These are phyloP conservation scores for Lentinula aciculospora DNA, from an alignment of 768 basidiomycete genomes.

Conservation along the genomic window DNA sequence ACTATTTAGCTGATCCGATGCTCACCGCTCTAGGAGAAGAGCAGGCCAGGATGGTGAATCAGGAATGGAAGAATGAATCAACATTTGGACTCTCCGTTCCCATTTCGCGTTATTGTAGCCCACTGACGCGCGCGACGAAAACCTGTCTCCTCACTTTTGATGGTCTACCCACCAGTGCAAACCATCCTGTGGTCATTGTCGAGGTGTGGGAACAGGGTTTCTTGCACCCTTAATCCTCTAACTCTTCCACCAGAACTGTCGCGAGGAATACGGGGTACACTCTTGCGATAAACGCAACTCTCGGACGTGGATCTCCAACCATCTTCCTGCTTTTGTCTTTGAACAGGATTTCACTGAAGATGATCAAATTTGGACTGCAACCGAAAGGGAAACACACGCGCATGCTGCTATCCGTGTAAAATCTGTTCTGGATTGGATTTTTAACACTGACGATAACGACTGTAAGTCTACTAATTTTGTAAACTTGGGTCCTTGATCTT, in stretches of 20 bases:
- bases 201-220: slow-evolving; percentile 39
- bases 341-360: slow-evolving; percentile 57
- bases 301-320: slow-evolving; percentile 36
- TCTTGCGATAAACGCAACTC: slow-evolving; percentile 64
- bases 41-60: slow-evolving; percentile 35
- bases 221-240: background rate
- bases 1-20: slow-evolving; percentile 51
- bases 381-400: slow-evolving; percentile 44
- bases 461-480: slow-evolving; percentile 34
- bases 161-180: slow-evolving; percentile 22
- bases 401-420: slow-evolving; percentile 44
- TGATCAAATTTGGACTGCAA: slow-evolving; percentile 53
- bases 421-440: slow-evolving; percentile 50
- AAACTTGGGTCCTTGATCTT: background rate
- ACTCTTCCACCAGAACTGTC: slow-evolving; percentile 41
- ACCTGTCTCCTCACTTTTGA: slow-evolving; percentile 42
- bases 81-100: slow-evolving; percentile 31
- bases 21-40: slow-evolving; percentile 38
- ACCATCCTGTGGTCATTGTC: slow-evolving; percentile 35
- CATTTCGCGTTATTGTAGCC: slow-evolving; percentile 36
- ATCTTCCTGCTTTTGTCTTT: slow-evolving; percentile 49
- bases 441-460: slow-evolving; percentile 32
- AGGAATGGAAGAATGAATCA: slow-evolving; percentile 34
- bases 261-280: slow-evolving; percentile 63
- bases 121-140: slow-evolving; percentile 38